Evolutionary conservation across 1,284 basidiomycete genomes (phyloP).

Genomic region (Quambalaria eucalypti): DNA sequence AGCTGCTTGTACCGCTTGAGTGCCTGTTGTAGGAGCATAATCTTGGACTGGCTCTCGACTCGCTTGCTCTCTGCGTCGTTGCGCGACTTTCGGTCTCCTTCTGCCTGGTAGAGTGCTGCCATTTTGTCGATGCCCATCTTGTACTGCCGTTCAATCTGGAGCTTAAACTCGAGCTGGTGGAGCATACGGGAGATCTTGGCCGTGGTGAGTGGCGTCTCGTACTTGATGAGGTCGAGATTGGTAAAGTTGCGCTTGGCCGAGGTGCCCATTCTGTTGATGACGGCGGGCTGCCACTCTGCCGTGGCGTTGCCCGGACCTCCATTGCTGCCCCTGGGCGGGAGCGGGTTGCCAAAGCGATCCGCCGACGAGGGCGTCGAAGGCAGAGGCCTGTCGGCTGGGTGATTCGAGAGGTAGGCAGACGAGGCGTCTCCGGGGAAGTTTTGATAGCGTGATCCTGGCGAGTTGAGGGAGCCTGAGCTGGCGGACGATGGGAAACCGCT

Average conservation of each 20-base stretch:
- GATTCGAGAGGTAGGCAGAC: constrained; percentile 19
- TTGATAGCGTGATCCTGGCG: constrained; percentile 11
- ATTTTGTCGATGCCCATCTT: constrained; percentile 98
- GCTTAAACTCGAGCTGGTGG: constrained; percentile 97
- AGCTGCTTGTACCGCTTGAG: constrained; percentile 93
- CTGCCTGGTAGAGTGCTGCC: constrained; percentile 76
- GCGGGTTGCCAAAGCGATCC: no score
- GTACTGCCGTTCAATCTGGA: constrained; percentile 96
- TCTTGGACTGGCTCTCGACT: constrained; percentile 90
- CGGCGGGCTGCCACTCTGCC: constrained; percentile 22
- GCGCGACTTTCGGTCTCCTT: constrained; percentile 69
- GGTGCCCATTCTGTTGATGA: constrained; percentile 33
- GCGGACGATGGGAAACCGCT: background rate
- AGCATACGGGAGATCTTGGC: constrained; percentile 97
- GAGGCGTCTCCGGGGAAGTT: constrained; percentile 20
- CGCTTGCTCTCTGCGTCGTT: constrained; percentile 83
- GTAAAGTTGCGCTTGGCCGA: constrained; percentile 33
- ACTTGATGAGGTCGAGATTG: constrained; percentile 75
- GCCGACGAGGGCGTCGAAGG: background rate
- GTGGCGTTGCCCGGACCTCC: constrained; percentile 2
- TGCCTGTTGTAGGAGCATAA: constrained; percentile 80
- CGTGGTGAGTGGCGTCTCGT: constrained; percentile 89
- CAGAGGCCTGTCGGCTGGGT: background rate
- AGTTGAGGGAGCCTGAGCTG: constrained; percentile 8
- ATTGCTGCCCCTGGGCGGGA: no score